These are phyloP conservation scores for Lyophyllum atratum DNA, from an alignment of 768 basidiomycete genomes.

Conservation along the genomic window DNA sequence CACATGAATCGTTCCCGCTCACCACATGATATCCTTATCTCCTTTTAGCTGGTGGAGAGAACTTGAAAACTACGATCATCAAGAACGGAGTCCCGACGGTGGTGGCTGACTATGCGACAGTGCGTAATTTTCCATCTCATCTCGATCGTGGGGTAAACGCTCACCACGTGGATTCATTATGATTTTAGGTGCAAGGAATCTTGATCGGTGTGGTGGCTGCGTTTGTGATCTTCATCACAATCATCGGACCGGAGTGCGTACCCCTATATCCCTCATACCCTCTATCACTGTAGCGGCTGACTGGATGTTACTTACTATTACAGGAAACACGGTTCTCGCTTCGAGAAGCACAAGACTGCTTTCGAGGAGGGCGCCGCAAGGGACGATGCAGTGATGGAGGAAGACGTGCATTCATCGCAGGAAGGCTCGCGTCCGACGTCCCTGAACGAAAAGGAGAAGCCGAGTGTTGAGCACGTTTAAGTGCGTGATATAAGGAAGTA, in stretches of 20 bases:
- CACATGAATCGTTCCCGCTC: slow-evolving; percentile 19
- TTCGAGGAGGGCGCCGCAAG: slow-evolving; percentile 73
- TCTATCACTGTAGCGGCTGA: neutral
- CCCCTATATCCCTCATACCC: no score
- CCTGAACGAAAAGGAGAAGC: slow-evolving; percentile 10
- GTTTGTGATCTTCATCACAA: slow-evolving; percentile 73
- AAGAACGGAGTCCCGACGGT: slow-evolving; percentile 39
- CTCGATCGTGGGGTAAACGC: neutral
- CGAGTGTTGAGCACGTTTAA: slow-evolving; percentile 3
- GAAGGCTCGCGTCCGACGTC: neutral
- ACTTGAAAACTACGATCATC: slow-evolving; percentile 52
- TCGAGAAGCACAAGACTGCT: slow-evolving; percentile 80
- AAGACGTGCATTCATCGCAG: slow-evolving; percentile 13
- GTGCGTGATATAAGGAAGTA: no score
- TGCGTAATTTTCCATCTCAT: slow-evolving; percentile 12
- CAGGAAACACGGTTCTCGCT: slow-evolving; percentile 76
- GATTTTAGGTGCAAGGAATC: slow-evolving; percentile 72
- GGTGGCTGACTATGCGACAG: slow-evolving; percentile 68
- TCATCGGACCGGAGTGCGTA: slow-evolving; percentile 77
- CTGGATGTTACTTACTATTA: neutral
- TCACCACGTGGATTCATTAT: slow-evolving; percentile 14
- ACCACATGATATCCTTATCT: neutral
- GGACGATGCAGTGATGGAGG: slow-evolving; percentile 39
- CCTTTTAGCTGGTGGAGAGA: slow-evolving; percentile 68
- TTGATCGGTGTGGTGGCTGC: slow-evolving; percentile 81